Percentiles rank a stretch among this genome's conserved stretches.
phyloP scores from a whole-genome alignment of 2,329 filamentous ascomycete genomes.

The Canariomyces notabilis region DNA sequence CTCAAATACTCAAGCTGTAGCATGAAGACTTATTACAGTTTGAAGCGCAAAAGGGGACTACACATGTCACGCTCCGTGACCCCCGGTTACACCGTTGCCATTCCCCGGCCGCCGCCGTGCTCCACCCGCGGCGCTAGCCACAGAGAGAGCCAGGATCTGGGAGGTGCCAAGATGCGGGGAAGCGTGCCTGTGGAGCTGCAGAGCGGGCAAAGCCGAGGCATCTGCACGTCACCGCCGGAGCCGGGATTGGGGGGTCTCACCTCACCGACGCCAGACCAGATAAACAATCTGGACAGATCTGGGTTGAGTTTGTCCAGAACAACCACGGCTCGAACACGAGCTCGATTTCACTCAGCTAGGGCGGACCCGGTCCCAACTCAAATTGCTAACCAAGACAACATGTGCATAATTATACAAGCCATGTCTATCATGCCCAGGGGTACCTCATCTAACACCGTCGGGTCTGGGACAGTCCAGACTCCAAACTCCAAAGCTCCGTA shows the following conservation, averaged over 20 bases:
- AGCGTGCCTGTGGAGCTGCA: conserved; percentile 2
- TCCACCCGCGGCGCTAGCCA: neutral
- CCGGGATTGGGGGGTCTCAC: neutral
- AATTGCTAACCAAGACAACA: neutral
- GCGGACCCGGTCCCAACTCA: too few species aligned
- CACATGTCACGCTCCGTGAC: too few species aligned
- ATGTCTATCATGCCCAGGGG: conserved; percentile 1
- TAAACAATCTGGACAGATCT: neutral
- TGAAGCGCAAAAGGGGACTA: too few species aligned
- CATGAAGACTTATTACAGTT: too few species aligned
- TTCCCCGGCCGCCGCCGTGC: too few species aligned
- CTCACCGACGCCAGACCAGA: neutral
- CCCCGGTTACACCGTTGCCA: too few species aligned
- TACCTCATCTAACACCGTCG: neutral
- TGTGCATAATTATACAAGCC: conserved; percentile 4
- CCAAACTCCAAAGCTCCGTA: neutral
- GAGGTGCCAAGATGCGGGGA: conserved; percentile 19
- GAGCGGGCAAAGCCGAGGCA: conserved; percentile 16
- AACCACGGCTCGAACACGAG: neutral
- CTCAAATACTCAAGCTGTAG: too few species aligned
- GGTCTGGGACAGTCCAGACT: neutral
- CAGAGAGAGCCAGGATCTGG: neutral
- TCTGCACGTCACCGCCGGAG: conserved; percentile 1
- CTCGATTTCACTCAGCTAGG: too few species aligned
- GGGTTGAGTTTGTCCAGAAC: neutral